Evolutionary conservation across 345 rosid genomes (phyloP).

Genomic region (Pugionium cornutum): DNA sequence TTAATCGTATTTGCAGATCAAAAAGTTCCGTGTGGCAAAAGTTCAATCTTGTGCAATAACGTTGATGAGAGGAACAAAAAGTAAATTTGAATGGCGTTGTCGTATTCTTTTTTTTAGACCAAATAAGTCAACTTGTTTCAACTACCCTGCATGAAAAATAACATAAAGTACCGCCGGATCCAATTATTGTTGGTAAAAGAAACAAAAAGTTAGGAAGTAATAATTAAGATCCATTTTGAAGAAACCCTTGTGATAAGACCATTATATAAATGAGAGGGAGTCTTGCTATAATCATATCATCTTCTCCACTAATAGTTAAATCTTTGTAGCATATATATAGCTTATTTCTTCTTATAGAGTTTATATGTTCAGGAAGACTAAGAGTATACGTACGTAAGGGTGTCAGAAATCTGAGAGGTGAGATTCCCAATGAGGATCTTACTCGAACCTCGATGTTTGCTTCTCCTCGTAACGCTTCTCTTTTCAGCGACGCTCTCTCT

Average conservation of each 20-base stretch:
- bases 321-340: background rate
- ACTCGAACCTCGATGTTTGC: slow-evolving; percentile 41
- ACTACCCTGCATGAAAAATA: slow-evolving; percentile 39
- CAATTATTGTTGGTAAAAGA: slow-evolving; percentile 29
- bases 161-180: slow-evolving; percentile 24
- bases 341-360: slow-evolving; percentile 14
- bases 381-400: slow-evolving; percentile 1
- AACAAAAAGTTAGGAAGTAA: background rate
- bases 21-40: slow-evolving; percentile 26
- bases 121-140: slow-evolving; percentile 24
- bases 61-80: slow-evolving; percentile 28
- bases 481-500: slow-evolving; percentile 44
- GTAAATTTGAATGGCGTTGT: slow-evolving; percentile 28
- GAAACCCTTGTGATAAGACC: background rate
- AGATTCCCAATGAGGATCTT: slow-evolving; percentile 59
- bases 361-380: slow-evolving; percentile 4
- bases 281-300: slow-evolving; percentile 29
- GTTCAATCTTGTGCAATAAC: slow-evolving; percentile 28
- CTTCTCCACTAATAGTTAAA: slow-evolving; percentile 19
- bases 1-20: background rate
- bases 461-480: slow-evolving; percentile 37
- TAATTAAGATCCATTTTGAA: slow-evolving; percentile 1
- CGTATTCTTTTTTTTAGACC: background rate
- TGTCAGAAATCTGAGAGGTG: slow-evolving; percentile 35
- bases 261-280: slow-evolving; percentile 36